Percentiles rank a stretch among this genome's conserved stretches.
These are phyloP conservation scores for Saposhnikovia divaricata DNA, from an alignment of 129 eudicot genomes.

Conservation along the genomic window DNA sequence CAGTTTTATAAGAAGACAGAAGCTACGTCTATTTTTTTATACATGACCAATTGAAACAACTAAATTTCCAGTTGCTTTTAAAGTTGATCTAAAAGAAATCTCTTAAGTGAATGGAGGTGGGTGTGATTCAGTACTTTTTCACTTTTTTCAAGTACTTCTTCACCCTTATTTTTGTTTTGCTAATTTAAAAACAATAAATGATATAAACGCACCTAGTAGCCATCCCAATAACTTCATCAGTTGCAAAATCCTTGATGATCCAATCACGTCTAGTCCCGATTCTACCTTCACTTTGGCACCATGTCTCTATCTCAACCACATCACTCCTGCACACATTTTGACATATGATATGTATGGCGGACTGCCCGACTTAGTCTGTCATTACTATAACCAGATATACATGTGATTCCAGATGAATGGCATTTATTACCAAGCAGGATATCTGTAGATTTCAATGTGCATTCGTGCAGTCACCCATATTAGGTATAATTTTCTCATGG, in stretches of 20 bases:
- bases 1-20: no score
- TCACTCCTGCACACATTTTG: conserved; percentile 54
- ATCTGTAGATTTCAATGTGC: conserved; percentile 88
- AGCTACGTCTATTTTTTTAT: no score
- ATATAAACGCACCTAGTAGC: conserved; percentile 66
- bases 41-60: no score
- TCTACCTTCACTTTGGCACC: conserved; percentile 97
- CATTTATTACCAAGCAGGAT: conserved; percentile 72
- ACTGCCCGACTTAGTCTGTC: no score
- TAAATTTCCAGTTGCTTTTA: no score
- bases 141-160: no score
- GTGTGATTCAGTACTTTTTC: no score
- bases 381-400: not conserved
- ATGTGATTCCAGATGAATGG: not conserved
- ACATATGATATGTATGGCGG: not conserved
- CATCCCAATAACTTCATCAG: conserved; percentile 85
- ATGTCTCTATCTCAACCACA: conserved; percentile 92
- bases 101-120: no score
- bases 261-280: conserved; percentile 93
- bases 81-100: no score
- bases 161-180: not conserved
- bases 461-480: conserved; percentile 98
- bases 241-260: conserved; percentile 77
- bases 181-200: not conserved
- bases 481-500: conserved; percentile 80